A percentile compares a stretch with the other conserved stretches of the same genome.
Conservation (phyloP, 805 yeast species). For the Henningerozyma blattae region DNA sequence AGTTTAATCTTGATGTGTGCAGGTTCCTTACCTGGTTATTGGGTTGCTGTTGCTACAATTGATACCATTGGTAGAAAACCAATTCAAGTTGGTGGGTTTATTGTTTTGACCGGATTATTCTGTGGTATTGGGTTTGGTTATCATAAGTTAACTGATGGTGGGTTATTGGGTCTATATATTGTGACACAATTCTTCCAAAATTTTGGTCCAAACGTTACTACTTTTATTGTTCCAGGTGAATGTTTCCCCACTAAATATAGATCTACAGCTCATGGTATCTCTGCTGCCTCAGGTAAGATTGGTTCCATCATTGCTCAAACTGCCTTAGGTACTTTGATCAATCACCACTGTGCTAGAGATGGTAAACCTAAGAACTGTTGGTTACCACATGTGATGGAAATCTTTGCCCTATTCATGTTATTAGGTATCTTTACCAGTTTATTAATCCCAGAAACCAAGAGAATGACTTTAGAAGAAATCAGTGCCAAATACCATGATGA, state of each 20-base stretch:
- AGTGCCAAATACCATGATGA: slow-evolving; percentile 77
- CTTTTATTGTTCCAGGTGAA: slow-evolving; percentile 87
- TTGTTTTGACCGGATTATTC: slow-evolving; percentile 57
- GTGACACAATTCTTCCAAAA: slow-evolving; percentile 80
- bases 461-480: slow-evolving; percentile 80
- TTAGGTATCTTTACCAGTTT: slow-evolving; percentile 55
- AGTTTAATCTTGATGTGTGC: slow-evolving; percentile 88
- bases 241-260: slow-evolving; percentile 89
- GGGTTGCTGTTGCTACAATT: slow-evolving; percentile 71
- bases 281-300: slow-evolving; percentile 85
- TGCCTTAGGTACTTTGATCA: slow-evolving; percentile 69
- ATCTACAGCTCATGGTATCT: slow-evolving; percentile 90
- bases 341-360: slow-evolving; percentile 61
- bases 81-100: slow-evolving; percentile 67
- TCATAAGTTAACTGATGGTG: slow-evolving; percentile 53
- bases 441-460: slow-evolving; percentile 81
- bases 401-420: slow-evolving; percentile 86
- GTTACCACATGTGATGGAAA: slow-evolving; percentile 89
- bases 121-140: slow-evolving; percentile 78
- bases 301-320: slow-evolving; percentile 92
- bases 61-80: slow-evolving; percentile 80
- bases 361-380: slow-evolving; percentile 47
- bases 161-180: slow-evolving; percentile 66
- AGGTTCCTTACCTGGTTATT: slow-evolving; percentile 90
- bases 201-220: slow-evolving; percentile 89